A percentile compares a stretch with the other conserved stretches of the same genome.
phyloP scores from a whole-genome alignment of 371 early-diverging fungal genomes.

The Mucor racemosus region DNA sequence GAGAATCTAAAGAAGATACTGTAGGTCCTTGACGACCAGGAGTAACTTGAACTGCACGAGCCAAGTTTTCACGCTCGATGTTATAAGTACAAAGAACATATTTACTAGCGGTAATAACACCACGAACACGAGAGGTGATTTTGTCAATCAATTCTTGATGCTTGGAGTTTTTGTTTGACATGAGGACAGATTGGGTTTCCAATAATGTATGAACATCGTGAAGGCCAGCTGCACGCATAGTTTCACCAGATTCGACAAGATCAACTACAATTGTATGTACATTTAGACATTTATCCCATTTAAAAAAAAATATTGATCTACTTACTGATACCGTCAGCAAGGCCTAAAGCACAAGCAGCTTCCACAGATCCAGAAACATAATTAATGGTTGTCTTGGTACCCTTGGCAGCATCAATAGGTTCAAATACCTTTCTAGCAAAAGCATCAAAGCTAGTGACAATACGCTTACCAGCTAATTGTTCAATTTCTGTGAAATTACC shows the following conservation, averaged over 20 bases:
- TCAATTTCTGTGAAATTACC: slow-evolving; percentile 53
- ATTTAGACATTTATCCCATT: not conserved
- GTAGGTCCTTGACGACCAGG: slow-evolving; percentile 96
- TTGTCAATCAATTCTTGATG: slow-evolving; percentile 74
- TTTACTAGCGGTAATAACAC: slow-evolving; percentile 87
- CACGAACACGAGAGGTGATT: slow-evolving; percentile 85
- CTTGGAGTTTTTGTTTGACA: slow-evolving; percentile 68
- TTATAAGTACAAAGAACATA: slow-evolving; percentile 94
- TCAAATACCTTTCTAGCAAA: slow-evolving; percentile 74
- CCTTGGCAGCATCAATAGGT: slow-evolving; percentile 64
- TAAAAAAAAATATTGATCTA: slow-evolving; percentile 1
- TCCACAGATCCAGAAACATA: slow-evolving; percentile 96
- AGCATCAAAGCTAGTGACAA: slow-evolving; percentile 92
- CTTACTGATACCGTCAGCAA: slow-evolving; percentile 96
- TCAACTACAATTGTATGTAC: slow-evolving; percentile 20
- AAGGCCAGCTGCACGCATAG: slow-evolving; percentile 98
- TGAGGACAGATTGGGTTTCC: slow-evolving; percentile 86
- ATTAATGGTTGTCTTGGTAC: slow-evolving; percentile 70
- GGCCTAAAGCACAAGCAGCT: slow-evolving; percentile 94
- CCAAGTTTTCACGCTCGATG: slow-evolving; percentile 66
- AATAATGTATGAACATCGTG: slow-evolving; percentile 85
- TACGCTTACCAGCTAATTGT: slow-evolving; percentile 88
- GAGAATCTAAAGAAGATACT: slow-evolving; percentile 83
- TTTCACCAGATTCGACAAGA: slow-evolving; percentile 91
- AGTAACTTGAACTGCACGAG: slow-evolving; percentile 74